Percentiles rank a stretch among this genome's conserved stretches.
Evolutionary conservation across 176 grass and related monocot species (phyloP).

Genomic region (Carex cristatella): DNA sequence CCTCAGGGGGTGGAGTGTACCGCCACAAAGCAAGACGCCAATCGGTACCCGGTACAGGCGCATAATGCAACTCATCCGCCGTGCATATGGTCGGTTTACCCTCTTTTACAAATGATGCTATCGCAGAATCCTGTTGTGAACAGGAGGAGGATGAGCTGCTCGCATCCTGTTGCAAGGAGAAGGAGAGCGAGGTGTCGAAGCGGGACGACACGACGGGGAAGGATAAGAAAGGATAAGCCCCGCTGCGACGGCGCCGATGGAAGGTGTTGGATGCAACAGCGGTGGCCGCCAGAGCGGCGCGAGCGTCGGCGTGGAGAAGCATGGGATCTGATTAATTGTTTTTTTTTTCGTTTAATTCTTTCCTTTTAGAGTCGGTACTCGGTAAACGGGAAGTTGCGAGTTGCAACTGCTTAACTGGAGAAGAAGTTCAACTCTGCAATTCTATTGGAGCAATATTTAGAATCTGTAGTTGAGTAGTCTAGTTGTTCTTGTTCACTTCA

Average conservation of each 20-base stretch:
- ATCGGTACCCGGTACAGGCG: slow-evolving; percentile 75
- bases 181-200: slow-evolving; percentile 30
- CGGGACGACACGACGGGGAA: slow-evolving; percentile 5
- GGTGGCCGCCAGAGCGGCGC: slow-evolving; percentile 52
- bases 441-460: neutral
- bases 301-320: slow-evolving; percentile 42
- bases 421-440: neutral
- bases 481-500: no score
- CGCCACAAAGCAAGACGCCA: slow-evolving; percentile 95
- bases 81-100: slow-evolving; percentile 72
- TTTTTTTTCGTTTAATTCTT: neutral
- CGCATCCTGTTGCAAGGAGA: slow-evolving; percentile 24
- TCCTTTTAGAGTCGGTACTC: neutral
- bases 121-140: neutral
- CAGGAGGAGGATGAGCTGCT: neutral
- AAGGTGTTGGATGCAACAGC: slow-evolving; percentile 33
- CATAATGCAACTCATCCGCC: slow-evolving; percentile 91
- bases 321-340: slow-evolving; percentile 8
- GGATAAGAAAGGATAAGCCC: neutral
- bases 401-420: neutral
- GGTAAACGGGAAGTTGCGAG: neutral
- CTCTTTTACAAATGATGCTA: slow-evolving; percentile 23
- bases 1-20: slow-evolving; percentile 71
- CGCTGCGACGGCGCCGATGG: slow-evolving; percentile 2
- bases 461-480: neutral